Conservation (phyloP, 805 yeast genomes). For the Hermanozyma aechmeae region DNA sequence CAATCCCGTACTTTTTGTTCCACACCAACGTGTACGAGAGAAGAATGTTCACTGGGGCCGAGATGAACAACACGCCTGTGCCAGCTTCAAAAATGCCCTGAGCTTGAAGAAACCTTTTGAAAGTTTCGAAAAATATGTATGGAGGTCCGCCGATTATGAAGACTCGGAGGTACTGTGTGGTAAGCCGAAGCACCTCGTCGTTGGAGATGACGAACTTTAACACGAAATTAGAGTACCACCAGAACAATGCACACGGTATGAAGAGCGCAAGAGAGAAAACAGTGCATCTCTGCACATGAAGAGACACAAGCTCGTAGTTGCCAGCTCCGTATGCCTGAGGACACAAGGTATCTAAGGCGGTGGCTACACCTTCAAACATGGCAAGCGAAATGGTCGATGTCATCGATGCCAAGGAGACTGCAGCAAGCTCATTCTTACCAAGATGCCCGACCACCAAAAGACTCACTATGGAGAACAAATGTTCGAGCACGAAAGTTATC, state of each 20-base stretch:
- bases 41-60: constrained; percentile 33
- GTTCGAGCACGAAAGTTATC: constrained; percentile 33
- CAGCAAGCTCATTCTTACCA: constrained; percentile 36
- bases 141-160: constrained; percentile 33
- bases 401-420: constrained; percentile 37
- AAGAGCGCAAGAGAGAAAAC: constrained; percentile 22
- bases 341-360: constrained; percentile 74
- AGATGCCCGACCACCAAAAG: constrained; percentile 36
- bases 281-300: constrained; percentile 30
- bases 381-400: constrained; percentile 36
- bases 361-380: constrained; percentile 48
- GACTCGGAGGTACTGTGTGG: constrained; percentile 24
- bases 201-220: constrained; percentile 23
- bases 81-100: constrained; percentile 41
- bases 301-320: constrained; percentile 39
- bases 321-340: constrained; percentile 84
- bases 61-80: constrained; percentile 30
- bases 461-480: constrained; percentile 33
- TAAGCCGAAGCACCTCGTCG: constrained; percentile 23
- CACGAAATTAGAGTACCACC: constrained; percentile 28
- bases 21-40: constrained; percentile 35
- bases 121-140: constrained; percentile 33
- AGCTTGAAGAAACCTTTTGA: constrained; percentile 34
- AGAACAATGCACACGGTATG: constrained; percentile 29
- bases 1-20: constrained; percentile 29